phyloP scores from a whole-genome alignment of 1,139 yeast species.

The Suhomyces kunorum region DNA sequence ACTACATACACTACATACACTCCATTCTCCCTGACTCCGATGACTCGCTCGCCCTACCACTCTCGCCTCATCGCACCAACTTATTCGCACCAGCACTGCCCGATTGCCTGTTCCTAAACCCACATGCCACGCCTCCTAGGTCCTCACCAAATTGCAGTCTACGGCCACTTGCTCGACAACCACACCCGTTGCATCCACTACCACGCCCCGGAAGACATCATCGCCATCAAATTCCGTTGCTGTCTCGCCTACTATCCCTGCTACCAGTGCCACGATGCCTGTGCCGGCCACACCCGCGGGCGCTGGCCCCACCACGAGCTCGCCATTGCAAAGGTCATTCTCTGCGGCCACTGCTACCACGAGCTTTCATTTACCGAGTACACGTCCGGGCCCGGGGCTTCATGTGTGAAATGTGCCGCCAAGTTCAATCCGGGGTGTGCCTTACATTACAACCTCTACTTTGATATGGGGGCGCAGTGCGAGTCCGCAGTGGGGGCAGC shows the following conservation, averaged over 20 bases:
- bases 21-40: too few species aligned
- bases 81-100: not conserved
- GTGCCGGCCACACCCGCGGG: conserved; percentile 17
- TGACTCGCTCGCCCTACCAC: too few species aligned
- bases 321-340: conserved; percentile 24
- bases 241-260: conserved; percentile 43
- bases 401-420: conserved; percentile 32
- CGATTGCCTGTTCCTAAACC: not conserved
- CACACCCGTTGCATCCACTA: conserved; percentile 45
- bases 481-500: conserved; percentile 1
- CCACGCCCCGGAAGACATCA: conserved; percentile 36
- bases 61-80: too few species aligned
- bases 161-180: conserved; percentile 25
- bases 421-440: conserved; percentile 43
- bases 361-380: conserved; percentile 36
- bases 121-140: conserved; percentile 2
- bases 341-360: conserved; percentile 40
- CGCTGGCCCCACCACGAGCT: conserved; percentile 24
- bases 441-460: conserved; percentile 39
- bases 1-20: too few species aligned
- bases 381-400: conserved; percentile 15
- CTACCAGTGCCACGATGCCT: conserved; percentile 38
- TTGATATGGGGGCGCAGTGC: conserved; percentile 21
- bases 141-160: conserved; percentile 1
- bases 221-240: conserved; percentile 46